phyloP scores from a whole-genome alignment of 2,329 filamentous ascomycete species.

The Pseudogymnoascus sp. region DNA sequence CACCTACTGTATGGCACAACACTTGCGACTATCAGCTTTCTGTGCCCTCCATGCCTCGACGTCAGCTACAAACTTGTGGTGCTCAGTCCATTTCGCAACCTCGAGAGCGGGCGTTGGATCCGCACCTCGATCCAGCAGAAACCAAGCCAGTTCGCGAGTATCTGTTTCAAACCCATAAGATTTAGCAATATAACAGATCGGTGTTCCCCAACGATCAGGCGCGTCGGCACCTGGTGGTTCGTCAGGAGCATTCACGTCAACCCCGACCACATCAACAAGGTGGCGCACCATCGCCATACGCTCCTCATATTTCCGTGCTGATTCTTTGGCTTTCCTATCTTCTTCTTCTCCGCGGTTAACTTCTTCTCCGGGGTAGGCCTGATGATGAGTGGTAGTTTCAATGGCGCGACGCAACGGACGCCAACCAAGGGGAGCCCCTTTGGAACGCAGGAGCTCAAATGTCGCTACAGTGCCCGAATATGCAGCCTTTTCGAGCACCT shows the following conservation, averaged over 20 bases:
- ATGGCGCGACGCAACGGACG: slow-evolving; percentile 8
- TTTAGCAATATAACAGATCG: slow-evolving; percentile 8
- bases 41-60: neutral
- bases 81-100: neutral
- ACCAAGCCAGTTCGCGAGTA: slow-evolving; percentile 6
- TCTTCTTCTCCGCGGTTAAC: neutral
- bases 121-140: slow-evolving; percentile 11
- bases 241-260: slow-evolving; percentile 10
- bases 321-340: neutral
- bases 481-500: slow-evolving; percentile 8
- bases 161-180: neutral
- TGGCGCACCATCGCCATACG: slow-evolving; percentile 12
- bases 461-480: slow-evolving; percentile 5
- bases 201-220: neutral
- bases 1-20: neutral
- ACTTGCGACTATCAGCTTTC: too few species aligned
- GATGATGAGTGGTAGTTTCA: neutral
- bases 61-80: neutral
- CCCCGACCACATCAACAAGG: slow-evolving; percentile 9
- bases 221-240: neutral
- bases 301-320: slow-evolving; percentile 5
- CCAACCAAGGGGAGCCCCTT: slow-evolving; percentile 11
- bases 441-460: slow-evolving; percentile 12
- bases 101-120: slow-evolving; percentile 6
- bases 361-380: neutral